Percentiles rank a stretch among this genome's conserved stretches.
Evolutionary conservation across 106 monocot genomes (phyloP).

Genomic region (Apostasia ramifera): DNA sequence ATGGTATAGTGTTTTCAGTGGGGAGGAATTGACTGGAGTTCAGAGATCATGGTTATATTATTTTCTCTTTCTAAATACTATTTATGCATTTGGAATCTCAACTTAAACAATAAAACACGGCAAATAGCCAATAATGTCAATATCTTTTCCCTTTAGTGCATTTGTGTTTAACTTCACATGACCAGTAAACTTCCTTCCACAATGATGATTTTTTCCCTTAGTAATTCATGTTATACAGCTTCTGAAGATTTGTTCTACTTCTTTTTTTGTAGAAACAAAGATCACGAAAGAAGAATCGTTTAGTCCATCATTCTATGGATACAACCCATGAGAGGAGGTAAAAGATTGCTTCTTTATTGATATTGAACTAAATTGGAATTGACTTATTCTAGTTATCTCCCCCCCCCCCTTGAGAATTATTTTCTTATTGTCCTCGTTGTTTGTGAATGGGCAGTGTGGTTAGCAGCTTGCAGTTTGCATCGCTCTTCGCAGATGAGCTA

Average conservation of each 20-base stretch:
- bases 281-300: not conserved
- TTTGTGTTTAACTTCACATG: too few relatives aligned
- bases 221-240: not conserved
- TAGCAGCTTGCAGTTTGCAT: conserved; percentile 7
- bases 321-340: conserved; percentile 4
- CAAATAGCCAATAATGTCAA: too few relatives aligned
- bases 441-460: not conserved
- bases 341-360: not conserved
- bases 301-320: conserved; percentile 2
- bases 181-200: too few relatives aligned
- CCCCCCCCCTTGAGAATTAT: too few relatives aligned
- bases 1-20: too few relatives aligned
- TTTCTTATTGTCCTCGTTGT: not conserved
- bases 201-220: too few relatives aligned
- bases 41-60: too few relatives aligned
- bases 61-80: too few relatives aligned
- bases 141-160: too few relatives aligned
- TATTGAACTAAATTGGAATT: not conserved
- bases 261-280: conserved; percentile 1
- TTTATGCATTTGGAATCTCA: too few relatives aligned
- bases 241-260: not conserved
- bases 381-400: not conserved
- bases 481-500: conserved; percentile 1
- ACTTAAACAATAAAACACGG: too few relatives aligned
- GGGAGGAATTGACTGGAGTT: too few relatives aligned